These are phyloP conservation scores for Carallia pectinifolia DNA, from an alignment of 345 rosid species.

Conservation along the genomic window DNA sequence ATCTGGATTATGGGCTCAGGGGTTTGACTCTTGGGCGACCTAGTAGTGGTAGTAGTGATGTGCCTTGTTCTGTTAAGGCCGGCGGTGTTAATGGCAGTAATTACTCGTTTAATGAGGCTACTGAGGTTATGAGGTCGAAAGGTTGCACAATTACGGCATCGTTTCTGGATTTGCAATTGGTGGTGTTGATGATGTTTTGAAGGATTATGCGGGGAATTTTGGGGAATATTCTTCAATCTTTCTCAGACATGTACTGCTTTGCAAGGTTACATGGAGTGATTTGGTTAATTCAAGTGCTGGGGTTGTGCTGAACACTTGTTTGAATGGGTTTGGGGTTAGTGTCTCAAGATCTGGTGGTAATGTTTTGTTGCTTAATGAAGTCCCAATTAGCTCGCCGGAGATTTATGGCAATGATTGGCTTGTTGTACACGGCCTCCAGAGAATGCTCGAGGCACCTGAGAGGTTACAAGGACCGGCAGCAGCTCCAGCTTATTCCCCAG, in stretches of 20 bases:
- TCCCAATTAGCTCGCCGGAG: slow-evolving; percentile 22
- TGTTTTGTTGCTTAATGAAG: slow-evolving; percentile 33
- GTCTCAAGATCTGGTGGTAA: slow-evolving; percentile 21
- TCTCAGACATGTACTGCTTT: slow-evolving; percentile 34
- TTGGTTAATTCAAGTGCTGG: slow-evolving; percentile 24
- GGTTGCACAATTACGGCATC: slow-evolving; percentile 24
- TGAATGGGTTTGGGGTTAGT: slow-evolving; percentile 30
- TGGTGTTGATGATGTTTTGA: slow-evolving; percentile 27
- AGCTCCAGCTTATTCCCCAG: not conserved
- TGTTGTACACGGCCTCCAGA: slow-evolving; percentile 36
- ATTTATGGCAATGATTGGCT: slow-evolving; percentile 36
- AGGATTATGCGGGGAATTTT: slow-evolving; percentile 16
- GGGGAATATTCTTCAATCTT: slow-evolving; percentile 26
- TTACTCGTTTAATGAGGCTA: slow-evolving; percentile 22
- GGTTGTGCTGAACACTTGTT: slow-evolving; percentile 16
- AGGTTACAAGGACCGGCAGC: not conserved
- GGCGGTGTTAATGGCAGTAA: not conserved
- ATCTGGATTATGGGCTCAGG: slow-evolving; percentile 20
- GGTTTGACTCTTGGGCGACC: not conserved
- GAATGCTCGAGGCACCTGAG: slow-evolving; percentile 14
- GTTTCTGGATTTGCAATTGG: slow-evolving; percentile 27
- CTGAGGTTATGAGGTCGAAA: slow-evolving; percentile 26
- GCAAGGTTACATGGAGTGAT: slow-evolving; percentile 36
- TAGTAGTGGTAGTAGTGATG: slow-evolving; percentile 3
- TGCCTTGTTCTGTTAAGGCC: not conserved